Evolutionary conservation across 2,329 filamentous ascomycete species (phyloP), one percentile per base, ranked within the genome.

Genomic region (Saccharata proteae): DNA sequence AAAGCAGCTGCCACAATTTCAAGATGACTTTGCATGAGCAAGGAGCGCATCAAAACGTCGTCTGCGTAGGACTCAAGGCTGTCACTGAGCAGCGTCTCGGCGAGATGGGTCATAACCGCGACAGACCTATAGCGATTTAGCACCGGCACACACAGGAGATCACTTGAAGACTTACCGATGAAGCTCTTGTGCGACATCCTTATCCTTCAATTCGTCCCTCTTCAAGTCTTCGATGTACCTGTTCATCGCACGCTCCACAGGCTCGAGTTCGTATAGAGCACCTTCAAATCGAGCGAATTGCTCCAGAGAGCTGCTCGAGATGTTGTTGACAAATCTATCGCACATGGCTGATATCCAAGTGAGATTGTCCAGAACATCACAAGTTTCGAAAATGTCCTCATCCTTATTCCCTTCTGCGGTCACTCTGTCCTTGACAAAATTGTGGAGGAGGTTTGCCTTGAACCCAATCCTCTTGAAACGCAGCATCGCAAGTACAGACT

Each of bases 171-270:
- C 28, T 23, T 28, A 35, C 32, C 61, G 74, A 46, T 88, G 77
- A 21, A 96, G 64, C 49, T 93, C 83, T 15, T 74, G 73, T 0
- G 81, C 77, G 48, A 85, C 85, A 45, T 83, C 78, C 52, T 79
- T 74, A 57, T 88, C 80, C 55, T 85, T 85, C 29, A 96, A 61
- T 34, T 93, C 85, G 43, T 93, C 85, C 31, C 75, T 76, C 40
- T 84, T 77, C 33, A 94, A 54, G 5, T 74, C 74, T 41, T 94
- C 86, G 35, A 96, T 81, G 74, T 85, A 93, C 34, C 71, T 71
- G 48, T 93, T 93, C 29, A 96, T 59, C 0, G 82, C 81, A 35
- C 85, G 72, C 58, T 98, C 90, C 8, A 96, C 83, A 1, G 86
- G 84, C 50, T 93, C 83, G 30, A 96, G 65, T 54, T 96, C 90